phyloP scores from a whole-genome alignment of 2,329 filamentous ascomycete genomes.

The Stachybotrys chlorohalonatus region DNA sequence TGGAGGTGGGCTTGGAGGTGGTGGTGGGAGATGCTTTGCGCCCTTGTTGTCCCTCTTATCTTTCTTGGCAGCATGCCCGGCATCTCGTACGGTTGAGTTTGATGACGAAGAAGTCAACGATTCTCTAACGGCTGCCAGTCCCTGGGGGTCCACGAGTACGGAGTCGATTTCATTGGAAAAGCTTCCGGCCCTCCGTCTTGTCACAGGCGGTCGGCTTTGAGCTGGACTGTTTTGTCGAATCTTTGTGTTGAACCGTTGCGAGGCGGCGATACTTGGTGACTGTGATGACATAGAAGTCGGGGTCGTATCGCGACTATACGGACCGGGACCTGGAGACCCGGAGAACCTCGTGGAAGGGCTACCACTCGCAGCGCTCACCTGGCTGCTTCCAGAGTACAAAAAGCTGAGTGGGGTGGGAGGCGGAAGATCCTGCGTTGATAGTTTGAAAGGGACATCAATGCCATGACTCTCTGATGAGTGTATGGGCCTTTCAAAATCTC shows the following conservation, averaged over 20 bases:
- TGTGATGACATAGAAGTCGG: conserved; percentile 71
- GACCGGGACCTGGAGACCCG: conserved; percentile 58
- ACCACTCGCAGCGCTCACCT: conserved; percentile 50
- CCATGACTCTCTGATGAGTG: conserved; percentile 21
- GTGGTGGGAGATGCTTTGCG: conserved; percentile 35
- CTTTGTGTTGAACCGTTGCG: conserved; percentile 35
- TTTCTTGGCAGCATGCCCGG: conserved; percentile 15
- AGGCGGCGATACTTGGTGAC: conserved; percentile 53
- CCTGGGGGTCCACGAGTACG: conserved; percentile 39
- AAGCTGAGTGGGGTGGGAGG: conserved; percentile 47
- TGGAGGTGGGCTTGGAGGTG: conserved; percentile 51
- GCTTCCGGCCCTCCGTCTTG: conserved; percentile 47
- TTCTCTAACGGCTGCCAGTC: conserved; percentile 58
- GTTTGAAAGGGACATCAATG: conserved; percentile 42
- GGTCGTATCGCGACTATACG: conserved; percentile 69
- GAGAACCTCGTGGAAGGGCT: conserved; percentile 71
- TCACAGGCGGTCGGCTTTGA: conserved; percentile 50
- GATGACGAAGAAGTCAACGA: conserved; percentile 65
- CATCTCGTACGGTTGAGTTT: conserved; percentile 55
- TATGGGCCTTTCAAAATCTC: conserved; percentile 31
- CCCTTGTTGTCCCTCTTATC: conserved; percentile 22
- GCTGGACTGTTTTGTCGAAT: conserved; percentile 46
- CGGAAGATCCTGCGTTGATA: conserved; percentile 57
- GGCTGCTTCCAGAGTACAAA: conserved; percentile 49
- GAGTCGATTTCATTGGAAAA: conserved; percentile 40